Evolutionary conservation across 352 stramenopile species (phyloP), one percentile per base, ranked within the genome.

Genomic region (Plasmopara muralis): DNA sequence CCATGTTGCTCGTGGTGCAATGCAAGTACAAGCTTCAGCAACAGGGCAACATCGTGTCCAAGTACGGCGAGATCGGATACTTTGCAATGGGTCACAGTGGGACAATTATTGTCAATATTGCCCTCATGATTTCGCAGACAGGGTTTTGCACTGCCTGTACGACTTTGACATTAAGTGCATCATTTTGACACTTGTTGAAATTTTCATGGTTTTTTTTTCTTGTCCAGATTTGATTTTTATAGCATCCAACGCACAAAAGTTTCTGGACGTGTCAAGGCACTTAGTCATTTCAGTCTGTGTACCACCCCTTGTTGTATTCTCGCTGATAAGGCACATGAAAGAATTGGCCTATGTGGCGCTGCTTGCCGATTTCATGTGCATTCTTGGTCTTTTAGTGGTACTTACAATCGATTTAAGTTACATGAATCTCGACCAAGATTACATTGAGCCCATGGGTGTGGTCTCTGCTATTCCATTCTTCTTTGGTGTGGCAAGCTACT

Each of bases 221-320:
- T 9, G 10, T 45, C 0, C 12, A 87, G 76, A 97, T 54, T 69
- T 97, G 38, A 95, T 96, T 64, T 96, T 96, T 53, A 96, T 97
- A 43, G 72, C 83, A 9, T 76, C 83, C 4, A 97, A 97, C 58
- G 65, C 88, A 1, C 66, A 92, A 39, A 85, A 75, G 28, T 88
- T 95, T 53, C 60, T 82, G 40, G 58, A 70, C 3, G 53, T 88
- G 16, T 72, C 70, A 4, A 83, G 83, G 15, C 57, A 66, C 13
- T 43, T 84, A 28, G 65, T 87, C 15, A 69, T 90, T 2, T 64
- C 64, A 0, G 60, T 85, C 28, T 88, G 76, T 18, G 60, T 90
- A 5, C 70, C 78, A 1, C 77, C 74, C 10, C 65, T 97, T 2
- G 59, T 86, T 30, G 56, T 70, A 2, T 81, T 97, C 40, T 90